A percentile compares a stretch with the other conserved stretches of the same genome.
Evolutionary conservation across 306 rosid genomes (phyloP).

Genomic region (Herpetospermum pedunculosum): DNA sequence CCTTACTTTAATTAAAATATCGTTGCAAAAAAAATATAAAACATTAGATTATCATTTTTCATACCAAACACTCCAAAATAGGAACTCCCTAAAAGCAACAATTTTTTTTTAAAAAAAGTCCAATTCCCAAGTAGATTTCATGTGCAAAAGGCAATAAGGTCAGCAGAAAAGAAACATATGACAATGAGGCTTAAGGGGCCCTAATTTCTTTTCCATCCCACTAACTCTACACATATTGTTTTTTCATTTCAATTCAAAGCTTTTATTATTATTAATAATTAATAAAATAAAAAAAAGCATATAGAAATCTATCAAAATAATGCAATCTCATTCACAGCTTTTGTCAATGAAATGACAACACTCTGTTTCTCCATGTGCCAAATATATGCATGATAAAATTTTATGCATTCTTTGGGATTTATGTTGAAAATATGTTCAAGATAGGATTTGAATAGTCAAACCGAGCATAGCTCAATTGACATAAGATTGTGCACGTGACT

Average conservation of each 20-base stretch:
- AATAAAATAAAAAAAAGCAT: neutral
- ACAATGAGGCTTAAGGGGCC: constrained; percentile 4
- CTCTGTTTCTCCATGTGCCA: constrained; percentile 1
- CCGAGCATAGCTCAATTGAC: too few relatives aligned
- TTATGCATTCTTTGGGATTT: too few relatives aligned
- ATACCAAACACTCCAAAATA: too few relatives aligned
- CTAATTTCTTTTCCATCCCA: neutral
- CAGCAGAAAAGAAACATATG: neutral
- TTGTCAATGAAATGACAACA: constrained; percentile 5
- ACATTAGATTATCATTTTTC: too few relatives aligned
- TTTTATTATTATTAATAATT: neutral
- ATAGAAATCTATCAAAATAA: neutral
- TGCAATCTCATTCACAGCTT: neutral
- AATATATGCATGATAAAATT: neutral
- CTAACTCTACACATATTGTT: neutral
- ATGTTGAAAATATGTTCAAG: too few relatives aligned
- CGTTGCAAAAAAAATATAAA: too few relatives aligned
- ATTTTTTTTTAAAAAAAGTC: neutral
- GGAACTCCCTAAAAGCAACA: too few relatives aligned
- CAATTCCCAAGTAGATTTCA: neutral
- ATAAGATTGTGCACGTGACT: too few relatives aligned
- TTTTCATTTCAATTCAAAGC: neutral
- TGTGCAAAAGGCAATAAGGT: constrained; percentile 1
- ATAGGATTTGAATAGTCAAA: too few relatives aligned
- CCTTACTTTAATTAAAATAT: too few relatives aligned